Base-by-base conservation (phyloP, 139 green algal genomes). In the Monoraphidium neglectum region DNA sequence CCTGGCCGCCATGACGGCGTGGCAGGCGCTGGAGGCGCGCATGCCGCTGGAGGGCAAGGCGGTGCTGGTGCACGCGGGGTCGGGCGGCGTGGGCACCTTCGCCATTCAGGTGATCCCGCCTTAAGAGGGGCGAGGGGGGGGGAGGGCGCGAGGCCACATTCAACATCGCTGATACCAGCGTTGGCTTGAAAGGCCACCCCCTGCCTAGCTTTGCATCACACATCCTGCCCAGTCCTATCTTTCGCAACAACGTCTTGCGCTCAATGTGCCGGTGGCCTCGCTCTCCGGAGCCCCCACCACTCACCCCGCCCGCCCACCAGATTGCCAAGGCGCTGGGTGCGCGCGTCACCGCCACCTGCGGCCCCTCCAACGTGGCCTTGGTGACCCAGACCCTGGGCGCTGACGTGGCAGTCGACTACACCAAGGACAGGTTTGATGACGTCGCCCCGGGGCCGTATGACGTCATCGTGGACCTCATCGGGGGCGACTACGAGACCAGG, bases 361-460 rank as follows among this genome's bases (percentile, higher is more conserved):
- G 70, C 76, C 38, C 13, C 18, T 54, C 68, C 30, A 92, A 91
- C 53, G 32, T 74, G 8, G 86, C 77, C 16, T 92, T 88, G 64
- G 74, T 87, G 12, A 82, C 56, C 0, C 35, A 76, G 26, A 36
- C 36, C n/a, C 80, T 91, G 65, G 83, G 86, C 1, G 87, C 87
- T 38, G 87, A 91, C 73, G 54, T 67, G 40, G 86, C 80, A 0
- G 86, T 92, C 30, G 84, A 92, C 73, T 91, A 92, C 72, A 90
- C 73, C 28, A 76, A 86, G 72, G 53, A 82, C n/a, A 77, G 63
- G 72, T 65, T 84, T 40, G 68, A 73, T 68, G 68, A 61, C 16
- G 62, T 30, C 1, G 38, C 61, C 3, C n/a, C 60, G 3, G 70
- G 59, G 57, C 70, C 59, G 35, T 86, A 86, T 43, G 80, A 86